phyloP scores from a whole-genome alignment of 2,329 filamentous ascomycete species.

The Ceratocystis albifundus region DNA sequence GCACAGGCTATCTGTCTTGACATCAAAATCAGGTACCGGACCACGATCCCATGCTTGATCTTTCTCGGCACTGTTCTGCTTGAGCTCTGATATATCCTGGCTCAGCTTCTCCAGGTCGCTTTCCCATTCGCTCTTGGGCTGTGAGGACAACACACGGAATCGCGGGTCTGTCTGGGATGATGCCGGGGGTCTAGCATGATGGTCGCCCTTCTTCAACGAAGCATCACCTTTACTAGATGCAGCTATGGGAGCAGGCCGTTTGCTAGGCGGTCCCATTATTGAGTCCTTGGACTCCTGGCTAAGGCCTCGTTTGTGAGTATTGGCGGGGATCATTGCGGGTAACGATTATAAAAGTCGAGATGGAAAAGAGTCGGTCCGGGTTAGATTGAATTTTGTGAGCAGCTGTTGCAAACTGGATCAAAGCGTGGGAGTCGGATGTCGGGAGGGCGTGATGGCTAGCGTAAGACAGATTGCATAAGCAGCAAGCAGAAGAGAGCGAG shows the following conservation, averaged over 20 bases:
- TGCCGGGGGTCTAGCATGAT: neutral
- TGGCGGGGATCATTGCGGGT: constrained; percentile 37
- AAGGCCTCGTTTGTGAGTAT: constrained; percentile 60
- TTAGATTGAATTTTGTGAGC: neutral
- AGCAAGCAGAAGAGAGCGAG: neutral
- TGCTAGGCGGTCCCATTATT: neutral
- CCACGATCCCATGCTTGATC: constrained; percentile 81
- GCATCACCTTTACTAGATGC: neutral
- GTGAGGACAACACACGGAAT: constrained; percentile 58
- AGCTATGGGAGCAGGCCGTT: neutral
- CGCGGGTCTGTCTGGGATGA: constrained; percentile 43
- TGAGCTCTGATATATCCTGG: constrained; percentile 78
- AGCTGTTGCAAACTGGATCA: neutral
- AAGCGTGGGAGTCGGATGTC: neutral
- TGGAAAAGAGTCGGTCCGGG: neutral
- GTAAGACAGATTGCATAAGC: constrained; percentile 1
- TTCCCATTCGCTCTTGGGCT: constrained; percentile 85
- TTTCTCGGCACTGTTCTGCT: constrained; percentile 77
- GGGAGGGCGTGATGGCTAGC: neutral
- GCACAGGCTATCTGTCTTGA: constrained; percentile 56
- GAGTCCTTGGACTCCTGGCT: constrained; percentile 50
- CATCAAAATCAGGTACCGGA: constrained; percentile 40
- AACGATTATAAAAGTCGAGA: neutral
- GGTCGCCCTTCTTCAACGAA: neutral
- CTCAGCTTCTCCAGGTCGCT: constrained; percentile 90